These are phyloP conservation scores for Viola pubescens DNA, from an alignment of 441 rosid species.

Conservation along the genomic window DNA sequence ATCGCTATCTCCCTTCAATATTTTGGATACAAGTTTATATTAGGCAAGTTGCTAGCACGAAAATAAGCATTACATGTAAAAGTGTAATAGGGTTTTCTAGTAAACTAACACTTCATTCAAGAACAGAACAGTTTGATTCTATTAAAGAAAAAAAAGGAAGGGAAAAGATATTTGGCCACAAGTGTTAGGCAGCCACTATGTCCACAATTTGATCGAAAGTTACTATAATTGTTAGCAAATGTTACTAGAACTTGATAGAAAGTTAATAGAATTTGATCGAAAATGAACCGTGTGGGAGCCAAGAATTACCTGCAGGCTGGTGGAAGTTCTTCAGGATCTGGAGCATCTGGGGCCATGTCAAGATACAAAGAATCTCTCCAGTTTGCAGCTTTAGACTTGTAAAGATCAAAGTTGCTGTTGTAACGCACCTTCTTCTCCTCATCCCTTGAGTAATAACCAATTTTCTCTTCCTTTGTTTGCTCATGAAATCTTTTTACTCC, in stretches of 20 bases:
- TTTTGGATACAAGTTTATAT: neutral
- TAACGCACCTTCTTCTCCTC: conserved; percentile 1
- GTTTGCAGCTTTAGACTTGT: neutral
- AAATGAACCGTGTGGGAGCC: neutral
- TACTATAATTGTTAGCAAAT: no score
- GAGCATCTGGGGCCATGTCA: neutral
- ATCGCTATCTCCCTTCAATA: conserved; percentile 3
- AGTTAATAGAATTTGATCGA: neutral
- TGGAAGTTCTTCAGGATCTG: conserved; percentile 1
- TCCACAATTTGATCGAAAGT: no score
- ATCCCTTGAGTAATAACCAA: neutral
- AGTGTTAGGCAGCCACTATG: no score
- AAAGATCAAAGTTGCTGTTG: neutral
- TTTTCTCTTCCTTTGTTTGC: neutral
- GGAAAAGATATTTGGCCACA: no score
- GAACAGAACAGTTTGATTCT: no score
- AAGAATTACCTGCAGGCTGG: neutral
- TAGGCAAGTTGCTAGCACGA: neutral
- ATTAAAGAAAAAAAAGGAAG: no score
- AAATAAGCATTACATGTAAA: neutral
- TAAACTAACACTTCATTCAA: no score
- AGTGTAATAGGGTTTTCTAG: no score
- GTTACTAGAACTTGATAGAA: no score
- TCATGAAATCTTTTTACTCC: conserved; percentile 6
- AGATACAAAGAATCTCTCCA: neutral